Evolutionary conservation across 768 basidiomycete species (phyloP), one percentile per base, ranked within the genome.

Genomic region (Tricholoma terreum): DNA sequence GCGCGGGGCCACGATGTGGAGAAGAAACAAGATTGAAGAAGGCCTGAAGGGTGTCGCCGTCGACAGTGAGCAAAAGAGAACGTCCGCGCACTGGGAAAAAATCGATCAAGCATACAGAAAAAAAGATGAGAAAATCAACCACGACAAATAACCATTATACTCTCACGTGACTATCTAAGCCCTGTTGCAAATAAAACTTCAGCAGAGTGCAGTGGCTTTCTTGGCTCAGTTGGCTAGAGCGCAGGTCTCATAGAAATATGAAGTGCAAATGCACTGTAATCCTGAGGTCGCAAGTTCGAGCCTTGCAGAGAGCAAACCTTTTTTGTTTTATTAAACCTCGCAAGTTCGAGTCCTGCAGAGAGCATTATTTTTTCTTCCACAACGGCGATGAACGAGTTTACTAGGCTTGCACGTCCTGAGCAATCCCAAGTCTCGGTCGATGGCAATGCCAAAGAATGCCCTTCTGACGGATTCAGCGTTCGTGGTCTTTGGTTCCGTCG

Each of bases 231-330:
- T 68, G 69, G 69, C 60, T 68, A 70, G 67, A 68, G 67, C 64
- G 67, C 64, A 63, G 69, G 69, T 70, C 69, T 70, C 69, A 70
- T 70, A 70, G 50, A 8, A 55, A 53, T 66, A 64, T 67, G 67
- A 67, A 53, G 55, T 55, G 59, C 46, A 14, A 34, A 0, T 1
- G 31, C 38, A 57, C 58, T 64, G 74, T 36, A 79, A 81, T 81
- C 81, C 78, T 76, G 77, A 82, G 78, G 80, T 80, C 81, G 78
- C 77, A 78, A 80, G 81, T 81, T 82, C 80, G 80, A 82, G 68
- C 75, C 80, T 80, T 78, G 75, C 77, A 78, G 73, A 72, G 80
- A 73, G 79, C 80, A 81, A 33, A 33, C 27, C 33, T 71, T 21
- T 49, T 24, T n/a, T 11, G 19, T 1, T n/a, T 27, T 27, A 1